phyloP scores from a whole-genome alignment of 2,329 filamentous ascomycete genomes.

The Fusarium pseudograminearum region DNA sequence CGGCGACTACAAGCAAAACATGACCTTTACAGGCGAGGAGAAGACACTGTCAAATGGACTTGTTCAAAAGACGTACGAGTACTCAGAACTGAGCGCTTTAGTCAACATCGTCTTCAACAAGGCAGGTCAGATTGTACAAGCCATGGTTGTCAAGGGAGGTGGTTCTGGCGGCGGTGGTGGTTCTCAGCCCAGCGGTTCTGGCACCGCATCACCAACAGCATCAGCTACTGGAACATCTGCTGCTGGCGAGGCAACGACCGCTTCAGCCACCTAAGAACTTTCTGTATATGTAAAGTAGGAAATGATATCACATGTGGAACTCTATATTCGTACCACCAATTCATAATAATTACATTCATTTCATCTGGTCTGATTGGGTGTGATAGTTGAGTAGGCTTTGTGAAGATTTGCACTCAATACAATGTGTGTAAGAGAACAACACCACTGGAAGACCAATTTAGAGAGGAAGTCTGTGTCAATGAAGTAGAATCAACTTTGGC shows the following conservation, averaged over 20 bases:
- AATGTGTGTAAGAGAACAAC: rapidly evolving
- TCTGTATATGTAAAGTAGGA: neutral
- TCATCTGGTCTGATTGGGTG: rapidly evolving
- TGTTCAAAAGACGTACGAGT: conserved; percentile 23
- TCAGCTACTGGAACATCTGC: conserved; percentile 5
- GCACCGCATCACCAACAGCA: conserved; percentile 6
- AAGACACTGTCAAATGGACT: conserved; percentile 20
- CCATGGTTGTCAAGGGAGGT: conserved; percentile 22
- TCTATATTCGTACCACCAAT: neutral
- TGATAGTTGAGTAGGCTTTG: rapidly evolving
- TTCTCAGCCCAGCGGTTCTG: neutral
- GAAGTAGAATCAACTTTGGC: rapidly evolving
- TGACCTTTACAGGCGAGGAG: conserved; percentile 30
- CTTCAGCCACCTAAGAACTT: neutral
- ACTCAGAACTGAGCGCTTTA: conserved; percentile 19
- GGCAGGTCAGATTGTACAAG: conserved; percentile 28
- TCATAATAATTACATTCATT: neutral
- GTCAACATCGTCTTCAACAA: conserved; percentile 34
- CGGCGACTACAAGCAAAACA: conserved; percentile 30
- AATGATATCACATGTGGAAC: neutral
- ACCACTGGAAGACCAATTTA: neutral
- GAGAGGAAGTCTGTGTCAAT: rapidly evolving
- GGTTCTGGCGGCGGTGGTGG: neutral
- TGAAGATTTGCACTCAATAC: rapidly evolving
- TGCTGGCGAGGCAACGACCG: neutral